These are phyloP conservation scores for Cicer cuneatum DNA, from an alignment of 306 rosid genomes.

Conservation along the genomic window DNA sequence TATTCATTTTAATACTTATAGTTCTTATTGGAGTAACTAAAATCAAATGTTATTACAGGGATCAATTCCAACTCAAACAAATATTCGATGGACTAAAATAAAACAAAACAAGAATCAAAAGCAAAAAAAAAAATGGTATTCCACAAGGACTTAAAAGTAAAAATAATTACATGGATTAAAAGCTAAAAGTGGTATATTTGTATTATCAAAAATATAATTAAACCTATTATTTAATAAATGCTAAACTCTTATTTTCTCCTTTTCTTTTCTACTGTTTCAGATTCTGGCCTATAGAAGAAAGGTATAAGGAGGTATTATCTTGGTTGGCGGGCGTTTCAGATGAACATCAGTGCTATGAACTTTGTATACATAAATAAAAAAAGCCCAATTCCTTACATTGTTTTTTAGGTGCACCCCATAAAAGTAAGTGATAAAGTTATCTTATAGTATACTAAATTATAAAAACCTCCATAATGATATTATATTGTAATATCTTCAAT, in stretches of 20 bases:
- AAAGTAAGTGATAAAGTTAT: not conserved
- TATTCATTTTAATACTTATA: too few relatives aligned
- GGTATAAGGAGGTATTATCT: slow-evolving; percentile 44
- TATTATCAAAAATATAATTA: too few relatives aligned
- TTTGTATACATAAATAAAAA: slow-evolving; percentile 38
- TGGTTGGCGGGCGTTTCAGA: slow-evolving; percentile 28
- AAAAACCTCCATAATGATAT: slow-evolving; percentile 21
- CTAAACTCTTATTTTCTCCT: slow-evolving; percentile 21
- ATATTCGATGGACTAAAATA: too few relatives aligned
- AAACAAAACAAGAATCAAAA: too few relatives aligned
- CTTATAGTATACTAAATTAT: slow-evolving; percentile 27
- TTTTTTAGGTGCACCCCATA: slow-evolving; percentile 34
- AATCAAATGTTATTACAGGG: too few relatives aligned
- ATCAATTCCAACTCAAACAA: too few relatives aligned
- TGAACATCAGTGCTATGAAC: slow-evolving; percentile 32
- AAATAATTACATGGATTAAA: too few relatives aligned
- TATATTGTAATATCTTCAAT: slow-evolving; percentile 25
- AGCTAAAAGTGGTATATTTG: too few relatives aligned
- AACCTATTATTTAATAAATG: not conserved
- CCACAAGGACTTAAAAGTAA: too few relatives aligned
- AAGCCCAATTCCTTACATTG: slow-evolving; percentile 11
- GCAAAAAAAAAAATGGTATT: too few relatives aligned
- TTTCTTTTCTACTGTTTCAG: slow-evolving; percentile 61
- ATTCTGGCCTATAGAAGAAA: slow-evolving; percentile 76
- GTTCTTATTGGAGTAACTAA: too few relatives aligned